Conservation (phyloP, 129 eudicot species). For the Artemisia argyi region DNA sequence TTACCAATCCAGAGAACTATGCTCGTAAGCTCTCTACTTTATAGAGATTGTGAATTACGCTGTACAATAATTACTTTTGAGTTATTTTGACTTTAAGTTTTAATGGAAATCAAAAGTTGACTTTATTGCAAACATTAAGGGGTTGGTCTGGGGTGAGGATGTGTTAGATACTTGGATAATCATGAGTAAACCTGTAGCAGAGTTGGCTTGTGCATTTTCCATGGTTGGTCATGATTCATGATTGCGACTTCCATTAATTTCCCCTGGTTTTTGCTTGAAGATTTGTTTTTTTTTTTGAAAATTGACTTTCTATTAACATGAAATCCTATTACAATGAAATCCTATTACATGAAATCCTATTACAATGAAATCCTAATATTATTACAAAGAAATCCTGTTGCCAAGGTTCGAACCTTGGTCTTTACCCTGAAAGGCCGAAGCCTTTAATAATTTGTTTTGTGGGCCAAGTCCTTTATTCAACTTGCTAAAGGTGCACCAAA, state of each 20-base stretch:
- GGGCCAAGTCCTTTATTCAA: constrained; percentile 17
- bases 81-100: neutral
- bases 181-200: neutral
- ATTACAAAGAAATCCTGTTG: too few species aligned
- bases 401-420: too few species aligned
- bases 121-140: neutral
- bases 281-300: too few species aligned
- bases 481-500: constrained; percentile 12
- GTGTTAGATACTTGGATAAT: too few species aligned
- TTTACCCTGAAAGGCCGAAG: too few species aligned
- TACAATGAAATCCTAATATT: too few species aligned
- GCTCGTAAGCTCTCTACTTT: neutral
- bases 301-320: too few species aligned
- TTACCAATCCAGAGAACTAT: neutral
- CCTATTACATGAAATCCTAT: too few species aligned
- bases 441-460: constrained; percentile 29
- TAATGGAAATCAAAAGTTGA: neutral
- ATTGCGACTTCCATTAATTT: constrained; percentile 31
- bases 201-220: neutral
- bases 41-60: neutral
- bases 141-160: neutral
- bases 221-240: constrained; percentile 24
- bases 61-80: neutral
- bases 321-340: too few species aligned
- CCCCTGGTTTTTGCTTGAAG: constrained; percentile 28